phyloP scores from a whole-genome alignment of 192 early-diverging fungal species.

The Podochytrium sp. region DNA sequence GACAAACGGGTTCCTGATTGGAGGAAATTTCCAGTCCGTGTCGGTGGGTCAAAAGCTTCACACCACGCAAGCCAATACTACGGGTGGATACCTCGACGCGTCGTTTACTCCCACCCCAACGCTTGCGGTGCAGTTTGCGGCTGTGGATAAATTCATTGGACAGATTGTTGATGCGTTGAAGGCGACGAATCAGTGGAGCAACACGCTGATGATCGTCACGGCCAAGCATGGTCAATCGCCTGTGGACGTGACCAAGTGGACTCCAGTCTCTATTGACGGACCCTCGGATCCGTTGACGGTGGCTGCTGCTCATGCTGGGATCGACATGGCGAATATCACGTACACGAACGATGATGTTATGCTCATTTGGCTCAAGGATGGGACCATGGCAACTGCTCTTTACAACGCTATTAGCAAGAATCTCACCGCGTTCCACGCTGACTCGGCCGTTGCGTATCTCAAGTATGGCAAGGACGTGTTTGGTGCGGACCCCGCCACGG shows the following conservation, averaged over 20 bases:
- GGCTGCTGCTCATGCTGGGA: background rate
- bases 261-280: background rate
- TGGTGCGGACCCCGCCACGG: constrained; percentile 1
- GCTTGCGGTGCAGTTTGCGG: background rate
- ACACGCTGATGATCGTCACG: constrained; percentile 12
- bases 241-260: constrained; percentile 10
- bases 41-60: background rate
- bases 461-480: constrained; percentile 9
- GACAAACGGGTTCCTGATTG: background rate
- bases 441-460: background rate
- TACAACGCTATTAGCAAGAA: background rate
- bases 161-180: constrained; percentile 19
- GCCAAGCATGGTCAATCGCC: constrained; percentile 28
- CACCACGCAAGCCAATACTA: background rate
- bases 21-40: background rate
- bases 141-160: constrained; percentile 11
- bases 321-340: background rate
- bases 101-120: constrained; percentile 1
- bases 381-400: background rate
- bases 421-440: background rate
- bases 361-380: constrained; percentile 16
- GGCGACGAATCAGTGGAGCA: background rate
- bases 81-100: constrained; percentile 1
- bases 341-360: constrained; percentile 3
- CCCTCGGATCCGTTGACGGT: background rate